Conservation (phyloP, 495 filamentous ascomycete genomes). For the Platismatia glauca region DNA sequence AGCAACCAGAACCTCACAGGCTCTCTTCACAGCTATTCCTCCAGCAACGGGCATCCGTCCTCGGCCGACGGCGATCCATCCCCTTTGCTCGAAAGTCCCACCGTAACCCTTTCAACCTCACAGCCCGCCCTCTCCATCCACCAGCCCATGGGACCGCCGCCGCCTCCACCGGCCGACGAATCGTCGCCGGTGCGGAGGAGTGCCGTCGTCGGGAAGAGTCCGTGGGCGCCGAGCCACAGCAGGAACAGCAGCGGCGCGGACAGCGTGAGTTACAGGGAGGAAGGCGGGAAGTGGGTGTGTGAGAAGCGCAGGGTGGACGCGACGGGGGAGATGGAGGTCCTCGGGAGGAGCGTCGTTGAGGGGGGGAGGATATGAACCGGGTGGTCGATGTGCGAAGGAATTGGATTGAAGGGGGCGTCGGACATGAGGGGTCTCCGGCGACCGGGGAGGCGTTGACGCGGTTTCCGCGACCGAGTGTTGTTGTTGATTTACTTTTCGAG, state of each 20-base stretch:
- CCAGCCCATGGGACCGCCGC: slow-evolving; percentile 6
- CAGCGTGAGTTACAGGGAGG: slow-evolving; percentile 49
- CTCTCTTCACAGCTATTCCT: slow-evolving; percentile 20
- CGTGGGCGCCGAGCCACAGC: slow-evolving; percentile 24
- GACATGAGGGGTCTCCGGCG: background rate
- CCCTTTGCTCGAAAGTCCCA: slow-evolving; percentile 27
- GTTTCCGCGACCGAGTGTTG: background rate
- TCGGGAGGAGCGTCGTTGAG: slow-evolving; percentile 32
- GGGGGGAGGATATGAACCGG: slow-evolving; percentile 31
- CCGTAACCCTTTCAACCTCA: slow-evolving; percentile 19
- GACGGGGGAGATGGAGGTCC: slow-evolving; percentile 42
- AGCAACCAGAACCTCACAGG: slow-evolving; percentile 25
- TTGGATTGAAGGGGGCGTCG: background rate
- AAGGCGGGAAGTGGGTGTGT: slow-evolving; percentile 46
- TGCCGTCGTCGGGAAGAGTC: background rate
- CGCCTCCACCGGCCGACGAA: slow-evolving; percentile 4
- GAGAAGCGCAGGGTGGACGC: slow-evolving; percentile 45
- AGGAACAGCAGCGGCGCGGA: slow-evolving; percentile 38
- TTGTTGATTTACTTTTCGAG: background rate
- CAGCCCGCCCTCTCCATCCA: slow-evolving; percentile 10
- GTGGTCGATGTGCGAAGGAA: background rate
- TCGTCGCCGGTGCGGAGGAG: slow-evolving; percentile 6
- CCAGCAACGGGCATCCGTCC: slow-evolving; percentile 29
- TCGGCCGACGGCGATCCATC: slow-evolving; percentile 32
- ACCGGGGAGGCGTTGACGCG: background rate